Percentiles rank a stretch among this genome's conserved stretches.
These are phyloP conservation scores for Yarrowia divulgata DNA, from an alignment of 805 yeast genomes.

Conservation along the genomic window DNA sequence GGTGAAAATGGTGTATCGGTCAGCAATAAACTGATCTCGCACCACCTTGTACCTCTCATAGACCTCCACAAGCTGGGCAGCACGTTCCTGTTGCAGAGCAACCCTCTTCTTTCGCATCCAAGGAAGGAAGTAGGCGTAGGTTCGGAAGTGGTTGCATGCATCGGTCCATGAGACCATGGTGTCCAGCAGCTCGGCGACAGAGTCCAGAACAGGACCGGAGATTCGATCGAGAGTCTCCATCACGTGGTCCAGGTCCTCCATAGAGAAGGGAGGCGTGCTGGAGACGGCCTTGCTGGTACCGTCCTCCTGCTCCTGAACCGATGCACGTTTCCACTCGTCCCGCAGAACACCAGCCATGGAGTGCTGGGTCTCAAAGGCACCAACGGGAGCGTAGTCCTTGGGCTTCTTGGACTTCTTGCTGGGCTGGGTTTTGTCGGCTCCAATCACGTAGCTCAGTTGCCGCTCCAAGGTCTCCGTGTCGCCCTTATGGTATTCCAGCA, in stretches of 20 bases:
- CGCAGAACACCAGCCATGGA: conserved; percentile 34
- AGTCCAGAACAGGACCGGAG: conserved; percentile 16
- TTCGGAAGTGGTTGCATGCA: conserved; percentile 45
- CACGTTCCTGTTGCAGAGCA: conserved; percentile 25
- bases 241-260: conserved; percentile 13
- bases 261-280: conserved; percentile 1
- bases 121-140: conserved; percentile 41
- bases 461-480: conserved; percentile 42
- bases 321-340: conserved; percentile 24
- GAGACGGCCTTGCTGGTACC: not conserved
- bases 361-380: conserved; percentile 44
- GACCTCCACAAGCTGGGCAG: conserved; percentile 36
- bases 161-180: conserved; percentile 43
- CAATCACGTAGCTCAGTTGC: conserved; percentile 41
- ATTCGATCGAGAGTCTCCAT: conserved; percentile 23
- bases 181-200: conserved; percentile 41
- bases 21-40: conserved; percentile 32
- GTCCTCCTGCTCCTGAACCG: not conserved
- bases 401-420: conserved; percentile 7
- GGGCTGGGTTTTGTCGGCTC: not conserved
- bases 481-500: conserved; percentile 42
- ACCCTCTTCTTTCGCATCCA: conserved; percentile 33
- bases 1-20: conserved; percentile 15
- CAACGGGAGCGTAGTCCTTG: conserved; percentile 43
- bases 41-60: conserved; percentile 34